Conservation (phyloP, 768 basidiomycete genomes). For the Leccinellum luteum region DNA sequence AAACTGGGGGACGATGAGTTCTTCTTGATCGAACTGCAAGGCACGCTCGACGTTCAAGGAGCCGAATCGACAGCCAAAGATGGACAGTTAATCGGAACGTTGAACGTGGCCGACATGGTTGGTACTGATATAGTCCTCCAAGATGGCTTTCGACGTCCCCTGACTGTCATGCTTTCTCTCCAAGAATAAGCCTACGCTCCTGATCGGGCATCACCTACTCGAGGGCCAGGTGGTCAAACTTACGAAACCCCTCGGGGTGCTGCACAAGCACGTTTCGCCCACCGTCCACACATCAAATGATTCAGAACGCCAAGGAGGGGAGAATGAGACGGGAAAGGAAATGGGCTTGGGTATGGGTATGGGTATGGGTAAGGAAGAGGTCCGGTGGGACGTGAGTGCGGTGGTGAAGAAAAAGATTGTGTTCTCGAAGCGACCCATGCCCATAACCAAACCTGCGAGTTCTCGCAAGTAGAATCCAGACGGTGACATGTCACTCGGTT, state of each 20-base stretch:
- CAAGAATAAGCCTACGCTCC: constrained; percentile 70
- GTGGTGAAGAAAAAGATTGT: constrained; percentile 80
- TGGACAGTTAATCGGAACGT: constrained; percentile 74
- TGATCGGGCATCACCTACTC: constrained; percentile 86
- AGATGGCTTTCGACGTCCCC: background rate
- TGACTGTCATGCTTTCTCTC: background rate
- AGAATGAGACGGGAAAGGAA: background rate
- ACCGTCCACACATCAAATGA: background rate
- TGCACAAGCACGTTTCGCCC: constrained; percentile 38
- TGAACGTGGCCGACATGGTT: constrained; percentile 65
- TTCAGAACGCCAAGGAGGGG: background rate
- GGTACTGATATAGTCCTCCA: constrained; percentile 19
- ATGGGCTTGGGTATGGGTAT: background rate
- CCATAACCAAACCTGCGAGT: constrained; percentile 43
- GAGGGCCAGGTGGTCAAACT: constrained; percentile 81
- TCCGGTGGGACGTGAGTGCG: constrained; percentile 61
- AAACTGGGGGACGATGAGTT: constrained; percentile 76
- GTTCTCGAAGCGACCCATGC: constrained; percentile 83
- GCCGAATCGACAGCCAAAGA: constrained; percentile 48
- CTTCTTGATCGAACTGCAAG: constrained; percentile 86
- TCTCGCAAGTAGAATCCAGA: background rate
- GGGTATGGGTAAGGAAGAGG: background rate
- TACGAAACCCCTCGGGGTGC: constrained; percentile 78
- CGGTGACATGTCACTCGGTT: background rate
- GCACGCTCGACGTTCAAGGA: constrained; percentile 69